Base-by-base conservation (phyloP, 225 moss, liverwort and hornwort genomes). In the Bryoerythrophyllum caledonicum region DNA sequence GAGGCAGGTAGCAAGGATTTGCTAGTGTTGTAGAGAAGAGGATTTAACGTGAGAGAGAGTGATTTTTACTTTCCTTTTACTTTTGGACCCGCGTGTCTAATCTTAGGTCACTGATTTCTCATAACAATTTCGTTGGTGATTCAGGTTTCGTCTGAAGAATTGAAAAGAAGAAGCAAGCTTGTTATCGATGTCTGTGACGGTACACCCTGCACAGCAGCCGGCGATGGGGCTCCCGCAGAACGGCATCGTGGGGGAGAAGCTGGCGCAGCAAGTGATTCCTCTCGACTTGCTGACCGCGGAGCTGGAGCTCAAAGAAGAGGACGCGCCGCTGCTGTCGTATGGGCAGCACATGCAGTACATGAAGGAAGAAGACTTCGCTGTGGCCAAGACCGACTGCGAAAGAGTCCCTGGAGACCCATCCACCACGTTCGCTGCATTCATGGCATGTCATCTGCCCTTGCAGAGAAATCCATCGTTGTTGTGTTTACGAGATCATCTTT, bases 351-450 rank as follows among this genome's bases (percentile, higher is more conserved):
- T 80, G 80, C 69, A 80, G 13, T 55, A 65, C 59, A 78, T 63
- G 72, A 88, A 88, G 41, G 65, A 78, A 41, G 88, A 88, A 58
- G 88, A 88, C 73, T 82, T 88, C 8, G 68, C 73, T 20, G 74
- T 82, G 43, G 76, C 57, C 1, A 78, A 74, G 78, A 75, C 44
- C 15, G 71, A 81, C 51, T 93, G 93, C 34, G 61, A 83, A n/a
- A 84, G 91, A 73, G 79, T 81, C 1, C 60, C 85, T 20, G 88
- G 83, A 11, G 91, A 87, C 75, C 79, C 79, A 1, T 79, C 89
- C 37, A 91, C 91, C 58, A 79, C 85, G 10, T 88, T 88, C 71
- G 79, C 85, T 35, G 92, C 91, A n/a, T 95, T 92, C 56, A 89
- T 84, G 82, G 88, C 85, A 78, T 48, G 48, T 17, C 65, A 37